Evolutionary conservation across 345 rosid species (phyloP).

Genomic region (Eucalyptus urophylla): DNA sequence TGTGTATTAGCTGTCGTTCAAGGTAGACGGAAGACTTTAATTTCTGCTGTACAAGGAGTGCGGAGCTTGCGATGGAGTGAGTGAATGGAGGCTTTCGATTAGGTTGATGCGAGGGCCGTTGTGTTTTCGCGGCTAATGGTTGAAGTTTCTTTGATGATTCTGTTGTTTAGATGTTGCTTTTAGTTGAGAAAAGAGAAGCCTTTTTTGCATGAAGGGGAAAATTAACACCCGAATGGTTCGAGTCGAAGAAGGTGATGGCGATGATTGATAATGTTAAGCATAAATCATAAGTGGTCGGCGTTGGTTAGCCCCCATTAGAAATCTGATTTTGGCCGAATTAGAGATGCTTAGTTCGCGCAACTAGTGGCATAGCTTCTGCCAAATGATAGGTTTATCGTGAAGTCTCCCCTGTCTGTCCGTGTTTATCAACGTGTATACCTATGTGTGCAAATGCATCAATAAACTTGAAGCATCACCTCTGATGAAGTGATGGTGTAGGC

Average conservation of each 20-base stretch:
- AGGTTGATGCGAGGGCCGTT: background rate
- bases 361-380: background rate
- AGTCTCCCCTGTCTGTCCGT: background rate
- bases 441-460: background rate
- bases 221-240: background rate
- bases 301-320: background rate
- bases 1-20: background rate
- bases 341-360: background rate
- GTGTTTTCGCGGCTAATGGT: background rate
- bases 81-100: background rate
- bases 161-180: background rate
- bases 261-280: background rate
- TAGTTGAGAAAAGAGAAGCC: background rate
- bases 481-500: background rate
- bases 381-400: background rate
- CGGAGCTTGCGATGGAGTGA: background rate
- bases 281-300: background rate
- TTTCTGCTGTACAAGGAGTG: background rate
- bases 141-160: background rate
- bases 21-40: background rate
- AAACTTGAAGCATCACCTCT: background rate
- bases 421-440: background rate
- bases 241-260: background rate
- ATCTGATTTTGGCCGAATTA: background rate
- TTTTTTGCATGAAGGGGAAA: background rate